Base-by-base conservation (phyloP, 23 red algal species). In the Porphyridium purpureum region DNA sequence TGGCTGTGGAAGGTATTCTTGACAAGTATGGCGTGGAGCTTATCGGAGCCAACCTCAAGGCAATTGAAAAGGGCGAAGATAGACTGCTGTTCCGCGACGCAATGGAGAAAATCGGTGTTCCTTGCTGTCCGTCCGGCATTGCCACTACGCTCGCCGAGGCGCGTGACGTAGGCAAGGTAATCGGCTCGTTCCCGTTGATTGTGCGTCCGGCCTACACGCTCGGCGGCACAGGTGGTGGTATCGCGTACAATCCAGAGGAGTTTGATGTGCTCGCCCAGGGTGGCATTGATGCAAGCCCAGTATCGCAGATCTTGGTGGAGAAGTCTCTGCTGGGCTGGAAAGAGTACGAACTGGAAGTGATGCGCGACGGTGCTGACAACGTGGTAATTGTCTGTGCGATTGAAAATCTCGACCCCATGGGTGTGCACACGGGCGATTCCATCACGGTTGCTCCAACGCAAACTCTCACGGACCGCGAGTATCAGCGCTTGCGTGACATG, bases 351-450 rank as follows among this genome's bases (percentile, higher is more conserved):
- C 68, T 98, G 35, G 90, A 98, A 51, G 90, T 98, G n/a, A 75
- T 98, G 58, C 73, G 90, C 31, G 90, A 98, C 72, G 71, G 64
- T 7, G 65, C 48, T 15, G 90, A 98, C 58, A 98, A 98, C 47
- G 90, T 98, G 1, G 90, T 98, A 4, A 98, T 98, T 34, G 65
- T 98, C 7, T 98, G 90, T 57, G 51, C 50, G 31, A 85, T 98
- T 66, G 90, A 98, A 52, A 98, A 98, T 50, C 53, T 98, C 53
- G 90, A 98, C 57, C 90, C 90, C n/a, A 98, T 98, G 90, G 90
- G 90, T 38, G 73, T 98, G 14, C 90, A 98, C 57, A 98, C 90
- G 17, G 90, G 90, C 21, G 90, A 98, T 46, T 80, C 70, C 24
- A 84, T 98, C 54, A 98, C 90, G 2, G 90, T 98, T 24, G 90